Evolutionary conservation across 2,329 filamentous ascomycete species (phyloP), one percentile per base, ranked within the genome.

Genomic region (Penicillium sp.): DNA sequence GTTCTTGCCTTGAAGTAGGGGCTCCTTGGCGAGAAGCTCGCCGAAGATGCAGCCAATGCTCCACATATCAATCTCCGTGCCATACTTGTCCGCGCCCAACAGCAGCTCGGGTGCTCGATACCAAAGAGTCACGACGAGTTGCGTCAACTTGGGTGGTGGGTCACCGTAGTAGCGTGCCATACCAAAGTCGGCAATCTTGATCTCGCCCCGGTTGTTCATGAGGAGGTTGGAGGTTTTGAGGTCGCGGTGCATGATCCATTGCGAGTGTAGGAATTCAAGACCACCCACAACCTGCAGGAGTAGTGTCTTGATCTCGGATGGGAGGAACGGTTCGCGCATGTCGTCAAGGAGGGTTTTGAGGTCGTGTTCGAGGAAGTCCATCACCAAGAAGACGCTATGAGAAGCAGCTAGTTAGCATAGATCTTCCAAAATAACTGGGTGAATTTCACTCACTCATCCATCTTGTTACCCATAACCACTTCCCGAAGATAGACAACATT

Each of bases 301-400:
- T 26, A 99, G 86, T 0, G 92, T 94, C 78, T 99, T 99, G 73
- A 92, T 88, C 78, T 99, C 95, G 45, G 92, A 96, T 1, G 91
- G 90, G 59, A 96, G 85, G 76, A 99, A 99, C 0, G 93, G 93
- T 74, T 97, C 92, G 56, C 90, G 86, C 92, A 98, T 97, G 74
- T 96, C 91, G 77, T 96, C 91, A 66, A 97, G 90, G 60, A 99
- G 86, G 59, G 90, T 91, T 79, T 96, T 96, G 60, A 99, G 88
- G 74, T 99, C 95, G 83, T 99, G 95, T 82, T 98, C 94, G 72
- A 97, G 84, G 78, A 98, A 99, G 75, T 97, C 93, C 84, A 99
- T 94, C 65, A 98, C 95, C 60, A 99, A 87, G 77, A 92, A 96
- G 68, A 97, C 90, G 80, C 89, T 92, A 76, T 77, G 70, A 54